Conservation (phyloP, 768 basidiomycete species). For the Lentinula raphanica region DNA sequence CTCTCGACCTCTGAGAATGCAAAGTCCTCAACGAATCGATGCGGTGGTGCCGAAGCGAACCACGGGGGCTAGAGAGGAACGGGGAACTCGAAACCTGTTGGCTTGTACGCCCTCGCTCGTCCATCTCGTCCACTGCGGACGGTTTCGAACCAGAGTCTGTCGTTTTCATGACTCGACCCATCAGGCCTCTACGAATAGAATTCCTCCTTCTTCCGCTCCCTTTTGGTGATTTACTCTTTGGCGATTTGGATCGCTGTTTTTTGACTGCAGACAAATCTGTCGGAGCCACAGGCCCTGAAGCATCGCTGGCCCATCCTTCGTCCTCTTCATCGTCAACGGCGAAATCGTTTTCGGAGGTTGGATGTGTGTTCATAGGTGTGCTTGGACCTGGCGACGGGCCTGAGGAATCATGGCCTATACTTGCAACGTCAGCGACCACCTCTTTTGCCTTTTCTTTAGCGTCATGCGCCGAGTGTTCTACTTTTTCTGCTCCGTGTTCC, state of each 20-base stretch:
- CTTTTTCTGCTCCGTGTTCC: neutral
- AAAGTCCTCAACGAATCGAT: neutral
- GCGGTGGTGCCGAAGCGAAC: neutral
- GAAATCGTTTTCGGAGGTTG: neutral
- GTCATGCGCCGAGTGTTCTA: neutral
- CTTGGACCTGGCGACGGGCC: neutral
- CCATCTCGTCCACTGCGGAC: neutral
- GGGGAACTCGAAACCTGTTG: neutral
- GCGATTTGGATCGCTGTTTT: constrained; percentile 7
- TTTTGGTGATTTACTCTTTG: neutral
- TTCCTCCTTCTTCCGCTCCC: neutral
- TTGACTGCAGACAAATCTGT: neutral
- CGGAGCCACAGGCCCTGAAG: neutral
- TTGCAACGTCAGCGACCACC: constrained; percentile 1
- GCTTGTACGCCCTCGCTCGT: neutral
- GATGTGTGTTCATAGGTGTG: constrained; percentile 9
- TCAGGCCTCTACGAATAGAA: constrained; percentile 6
- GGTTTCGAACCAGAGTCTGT: neutral
- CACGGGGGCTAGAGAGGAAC: neutral
- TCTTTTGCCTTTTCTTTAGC: neutral
- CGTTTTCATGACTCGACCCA: neutral
- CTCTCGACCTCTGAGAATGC: constrained; percentile 5
- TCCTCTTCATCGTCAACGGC: constrained; percentile 37
- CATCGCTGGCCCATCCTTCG: constrained; percentile 63
- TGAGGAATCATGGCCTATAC: too few relatives aligned